These are phyloP conservation scores for Solanum sitiens DNA, from an alignment of 257 asterid species.

Conservation along the genomic window DNA sequence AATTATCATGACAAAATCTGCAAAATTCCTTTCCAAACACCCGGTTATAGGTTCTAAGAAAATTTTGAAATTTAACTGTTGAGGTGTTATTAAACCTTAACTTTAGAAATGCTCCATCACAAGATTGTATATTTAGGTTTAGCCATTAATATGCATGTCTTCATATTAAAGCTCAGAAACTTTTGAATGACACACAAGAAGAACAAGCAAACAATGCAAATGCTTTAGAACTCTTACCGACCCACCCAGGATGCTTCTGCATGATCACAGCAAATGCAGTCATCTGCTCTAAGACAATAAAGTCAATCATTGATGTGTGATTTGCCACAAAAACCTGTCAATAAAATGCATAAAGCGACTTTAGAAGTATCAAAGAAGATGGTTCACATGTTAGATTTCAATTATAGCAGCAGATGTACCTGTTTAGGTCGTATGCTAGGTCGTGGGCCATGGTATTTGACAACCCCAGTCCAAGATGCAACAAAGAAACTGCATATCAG, in stretches of 20 bases:
- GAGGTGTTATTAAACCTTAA: background rate
- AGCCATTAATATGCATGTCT: background rate
- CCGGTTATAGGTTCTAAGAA: background rate
- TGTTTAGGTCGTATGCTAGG: slow-evolving; percentile 97
- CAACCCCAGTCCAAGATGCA: slow-evolving; percentile 99
- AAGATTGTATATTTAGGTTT: background rate
- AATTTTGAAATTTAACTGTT: background rate
- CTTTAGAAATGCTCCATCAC: background rate
- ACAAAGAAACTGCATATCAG: slow-evolving; percentile 95
- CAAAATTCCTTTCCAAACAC: background rate
- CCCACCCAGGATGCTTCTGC: slow-evolving; percentile 99
- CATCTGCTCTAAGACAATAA: slow-evolving; percentile 94
- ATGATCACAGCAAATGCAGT: slow-evolving; percentile 98
- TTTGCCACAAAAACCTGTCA: slow-evolving; percentile 93
- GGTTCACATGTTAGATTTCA: background rate
- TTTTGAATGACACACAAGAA: background rate
- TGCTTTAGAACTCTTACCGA: slow-evolving; percentile 50
- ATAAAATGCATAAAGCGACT: background rate
- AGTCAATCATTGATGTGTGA: slow-evolving; percentile 99
- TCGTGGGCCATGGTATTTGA: slow-evolving; percentile 97
- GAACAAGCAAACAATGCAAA: background rate
- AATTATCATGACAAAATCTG: background rate
- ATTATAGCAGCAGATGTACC: slow-evolving; percentile 20
- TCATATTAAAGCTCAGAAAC: background rate
- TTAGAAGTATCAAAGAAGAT: background rate